Conservation (phyloP, 805 yeast species). For the Cyberlindnera amylophila region DNA sequence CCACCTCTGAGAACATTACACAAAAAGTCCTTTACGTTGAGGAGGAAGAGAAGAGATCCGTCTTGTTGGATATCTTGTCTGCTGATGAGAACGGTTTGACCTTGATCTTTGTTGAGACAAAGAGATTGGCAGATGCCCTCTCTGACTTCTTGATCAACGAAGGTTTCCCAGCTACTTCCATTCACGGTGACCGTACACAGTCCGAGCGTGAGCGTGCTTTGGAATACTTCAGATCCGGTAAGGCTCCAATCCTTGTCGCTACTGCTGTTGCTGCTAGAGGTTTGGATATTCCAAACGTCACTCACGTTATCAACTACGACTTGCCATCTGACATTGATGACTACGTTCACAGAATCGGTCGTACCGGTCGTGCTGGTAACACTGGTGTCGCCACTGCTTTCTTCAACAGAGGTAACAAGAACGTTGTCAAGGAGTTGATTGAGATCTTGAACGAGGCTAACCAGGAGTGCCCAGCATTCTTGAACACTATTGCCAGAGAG, state of each 20-base stretch:
- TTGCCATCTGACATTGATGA: slow-evolving; percentile 96
- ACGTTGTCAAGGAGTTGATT: slow-evolving; percentile 81
- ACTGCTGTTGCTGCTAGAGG: slow-evolving; percentile 99
- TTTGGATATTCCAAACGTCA: slow-evolving; percentile 98
- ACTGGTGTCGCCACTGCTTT: slow-evolving; percentile 98
- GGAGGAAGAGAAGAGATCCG: slow-evolving; percentile 86
- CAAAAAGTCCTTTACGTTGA: slow-evolving; percentile 92
- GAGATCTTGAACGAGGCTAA: slow-evolving; percentile 91
- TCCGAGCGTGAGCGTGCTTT: slow-evolving; percentile 96
- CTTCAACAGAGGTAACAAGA: slow-evolving; percentile 92
- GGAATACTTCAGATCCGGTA: slow-evolving; percentile 88
- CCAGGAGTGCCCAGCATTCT: slow-evolving; percentile 94
- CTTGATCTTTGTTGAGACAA: slow-evolving; percentile 94
- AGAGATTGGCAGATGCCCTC: slow-evolving; percentile 95
- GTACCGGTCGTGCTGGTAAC: slow-evolving; percentile 99
- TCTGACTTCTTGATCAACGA: slow-evolving; percentile 88
- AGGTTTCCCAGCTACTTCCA: slow-evolving; percentile 94
- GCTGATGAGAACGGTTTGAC: slow-evolving; percentile 82
- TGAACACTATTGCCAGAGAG: slow-evolving; percentile 78
- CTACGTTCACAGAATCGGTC: slow-evolving; percentile 98
- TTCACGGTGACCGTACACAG: slow-evolving; percentile 99
- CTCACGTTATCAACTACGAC: slow-evolving; percentile 96
- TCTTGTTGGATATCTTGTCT: slow-evolving; percentile 81
- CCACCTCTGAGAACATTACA: slow-evolving; percentile 97
- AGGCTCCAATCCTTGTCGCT: slow-evolving; percentile 92